Base-by-base conservation (phyloP, 805 yeast genomes). In the Scheffersomyces lignosus region DNA sequence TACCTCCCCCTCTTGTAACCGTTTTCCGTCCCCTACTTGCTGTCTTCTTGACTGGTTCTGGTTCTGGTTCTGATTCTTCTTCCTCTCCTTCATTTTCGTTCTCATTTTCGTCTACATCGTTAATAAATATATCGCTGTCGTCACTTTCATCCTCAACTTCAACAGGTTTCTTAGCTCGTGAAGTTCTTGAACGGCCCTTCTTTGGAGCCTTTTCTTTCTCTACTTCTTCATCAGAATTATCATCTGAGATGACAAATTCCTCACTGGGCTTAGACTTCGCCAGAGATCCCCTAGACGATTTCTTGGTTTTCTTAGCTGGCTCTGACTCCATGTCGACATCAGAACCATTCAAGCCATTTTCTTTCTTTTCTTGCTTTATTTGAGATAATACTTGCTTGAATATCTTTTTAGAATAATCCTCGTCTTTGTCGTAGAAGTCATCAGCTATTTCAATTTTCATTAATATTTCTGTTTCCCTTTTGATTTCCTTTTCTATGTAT, bases 401-500 rank as follows among this genome's bases (percentile, higher is more conserved):
- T n/a, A 67, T 73, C 30, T 47, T 45, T 24, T 45, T 54, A 7
- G 60, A 46, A 18, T 44, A 42, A 7, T 40, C 45, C 7, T 58
- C 62, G 27, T 59, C 66, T 3, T 54, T 58, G 18, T 49, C 53
- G 35, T 60, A 57, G 53, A 43, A 50, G 13, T 57, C 62, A 3
- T 67, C 62, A 33, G 72, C 66, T 13, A 60, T 64, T 47, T 76
- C 63, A 59, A 66, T 60, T 3, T 70, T 54, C 33, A 71, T 53
- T 28, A 83, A 54, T 41, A 77, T 52, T 12, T 72, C 64, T 13
- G 79, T 66, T 45, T 80, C 84, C 22, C 66, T 71, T 7, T 60
- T 64, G 30, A 81, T 62, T 47, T 83, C 87, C 17, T 60, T 56
- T 29, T 76, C 76, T 16, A 85, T 74, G 48, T 77, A 83, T n/a